Evolutionary conservation across 192 early-diverging fungal species (phyloP), one percentile per base, ranked within the genome.

Genomic region (Backusella macrospora): DNA sequence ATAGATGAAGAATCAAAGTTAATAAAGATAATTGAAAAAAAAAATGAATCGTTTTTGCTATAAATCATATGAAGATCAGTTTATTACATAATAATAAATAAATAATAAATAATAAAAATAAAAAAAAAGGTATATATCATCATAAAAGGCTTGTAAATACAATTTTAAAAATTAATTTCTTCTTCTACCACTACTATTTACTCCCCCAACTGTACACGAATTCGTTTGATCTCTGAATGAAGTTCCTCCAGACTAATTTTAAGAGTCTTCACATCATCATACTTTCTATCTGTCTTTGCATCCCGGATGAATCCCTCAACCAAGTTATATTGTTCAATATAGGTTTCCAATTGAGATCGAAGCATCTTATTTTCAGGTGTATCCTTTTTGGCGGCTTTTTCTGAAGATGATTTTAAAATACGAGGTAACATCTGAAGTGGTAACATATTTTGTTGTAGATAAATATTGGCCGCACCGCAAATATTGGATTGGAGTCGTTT

Each of bases 381-480:
- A 37, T 62, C 40, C 71, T 65, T 66, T 37, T 9, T 65, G 23
- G 9, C 48, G 5, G 46, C 65, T 9, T 39, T 73, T 37, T 62
- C 43, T 3, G 73, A 43, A 9, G 42, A 59, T 59, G 52, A 69
- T 45, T 86, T 86, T 62, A 91, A 76, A 0, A 89, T 83, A 42
- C 82, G 80, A 16, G 92, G 92, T 29, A 94, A 76, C 73, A 93
- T 87, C 9, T 87, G 87, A 21, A 94, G 81, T 12, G 93, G 89
- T 40, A 93, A 87, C 93, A 94, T 94, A 38, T 90, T 90, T 37
- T 86, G 85, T 76, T 94, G 93, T 47, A 94, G 75, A 46, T 93
- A 94, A 72, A 90, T 85, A 23, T 83, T 90, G 4, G 90, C 88
- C 4, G 86, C 83, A 14, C 84, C 80, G 14, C 90, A 84, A 21